These are phyloP conservation scores for Aspergillus fumigatus DNA, from an alignment of 2,329 filamentous ascomycete genomes.

Conservation along the genomic window DNA sequence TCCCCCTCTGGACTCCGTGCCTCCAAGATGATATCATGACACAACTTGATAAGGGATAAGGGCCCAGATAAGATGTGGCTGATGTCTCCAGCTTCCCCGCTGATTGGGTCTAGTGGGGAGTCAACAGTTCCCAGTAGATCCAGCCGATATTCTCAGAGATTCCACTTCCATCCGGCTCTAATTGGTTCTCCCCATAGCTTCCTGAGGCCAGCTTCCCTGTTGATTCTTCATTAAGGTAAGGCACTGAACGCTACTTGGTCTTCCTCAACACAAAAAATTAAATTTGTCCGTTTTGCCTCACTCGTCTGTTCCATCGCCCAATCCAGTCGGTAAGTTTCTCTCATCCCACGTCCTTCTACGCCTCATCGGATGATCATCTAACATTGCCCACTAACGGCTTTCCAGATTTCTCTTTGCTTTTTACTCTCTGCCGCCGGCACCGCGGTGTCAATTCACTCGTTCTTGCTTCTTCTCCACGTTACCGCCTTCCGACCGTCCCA, in stretches of 20 bases:
- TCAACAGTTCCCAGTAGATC: too few species aligned
- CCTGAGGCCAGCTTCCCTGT: too few species aligned
- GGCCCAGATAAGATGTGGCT: background rate
- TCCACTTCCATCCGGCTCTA: too few species aligned
- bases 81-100: background rate
- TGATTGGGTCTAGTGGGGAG: background rate
- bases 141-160: too few species aligned
- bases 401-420: background rate
- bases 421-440: background rate
- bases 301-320: background rate
- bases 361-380: background rate
- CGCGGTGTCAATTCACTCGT: background rate
- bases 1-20: background rate
- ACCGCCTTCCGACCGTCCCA: background rate
- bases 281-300: background rate
- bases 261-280: background rate
- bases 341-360: background rate
- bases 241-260: too few species aligned
- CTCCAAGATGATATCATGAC: background rate
- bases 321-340: background rate
- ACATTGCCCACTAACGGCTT: background rate
- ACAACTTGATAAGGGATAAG: background rate
- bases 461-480: background rate
- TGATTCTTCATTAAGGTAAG: too few species aligned
- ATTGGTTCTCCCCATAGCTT: too few species aligned